phyloP scores from a whole-genome alignment of 495 filamentous ascomycete genomes.

The Aspergillus nidulans region DNA sequence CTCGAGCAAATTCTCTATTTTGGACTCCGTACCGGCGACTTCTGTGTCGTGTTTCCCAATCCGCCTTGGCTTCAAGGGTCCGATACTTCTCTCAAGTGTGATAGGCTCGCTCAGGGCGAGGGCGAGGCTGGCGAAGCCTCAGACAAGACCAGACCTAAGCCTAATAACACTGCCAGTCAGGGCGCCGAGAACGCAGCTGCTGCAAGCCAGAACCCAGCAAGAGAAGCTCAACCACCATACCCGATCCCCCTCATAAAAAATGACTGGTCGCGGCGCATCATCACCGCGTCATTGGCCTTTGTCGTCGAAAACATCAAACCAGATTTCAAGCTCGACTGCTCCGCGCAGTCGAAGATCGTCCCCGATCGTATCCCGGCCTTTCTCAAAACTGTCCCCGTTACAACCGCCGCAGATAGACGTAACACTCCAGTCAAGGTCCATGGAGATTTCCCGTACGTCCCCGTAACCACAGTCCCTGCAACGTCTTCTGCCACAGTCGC shows the following conservation, averaged over 20 bases:
- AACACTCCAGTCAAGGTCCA: neutral
- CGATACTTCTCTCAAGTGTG: neutral
- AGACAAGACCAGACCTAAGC: neutral
- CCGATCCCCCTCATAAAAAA: slow-evolving; percentile 11
- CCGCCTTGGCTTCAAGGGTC: neutral
- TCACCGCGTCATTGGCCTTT: slow-evolving; percentile 19
- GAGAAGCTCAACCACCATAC: neutral
- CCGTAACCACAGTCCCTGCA: neutral
- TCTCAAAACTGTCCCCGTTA: slow-evolving; percentile 12
- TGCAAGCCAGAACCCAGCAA: neutral
- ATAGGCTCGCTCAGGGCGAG: neutral
- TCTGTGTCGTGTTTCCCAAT: slow-evolving; percentile 10
- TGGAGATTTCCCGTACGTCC: neutral
- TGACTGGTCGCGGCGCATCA: slow-evolving; percentile 14
- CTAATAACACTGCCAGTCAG: neutral
- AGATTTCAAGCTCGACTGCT: slow-evolving; percentile 19
- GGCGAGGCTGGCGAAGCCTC: neutral
- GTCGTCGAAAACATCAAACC: slow-evolving; percentile 14
- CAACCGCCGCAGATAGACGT: neutral
- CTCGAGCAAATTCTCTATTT: slow-evolving; percentile 27
- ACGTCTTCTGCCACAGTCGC: neutral
- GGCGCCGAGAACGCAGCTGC: neutral
- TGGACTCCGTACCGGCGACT: slow-evolving; percentile 16
- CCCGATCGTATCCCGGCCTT: slow-evolving; percentile 25
- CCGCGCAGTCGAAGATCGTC: slow-evolving; percentile 16